Evolutionary conservation across 148 eudicot genomes (phyloP), one percentile per base, ranked within the genome.

Genomic region (Suaeda aralocaspica): DNA sequence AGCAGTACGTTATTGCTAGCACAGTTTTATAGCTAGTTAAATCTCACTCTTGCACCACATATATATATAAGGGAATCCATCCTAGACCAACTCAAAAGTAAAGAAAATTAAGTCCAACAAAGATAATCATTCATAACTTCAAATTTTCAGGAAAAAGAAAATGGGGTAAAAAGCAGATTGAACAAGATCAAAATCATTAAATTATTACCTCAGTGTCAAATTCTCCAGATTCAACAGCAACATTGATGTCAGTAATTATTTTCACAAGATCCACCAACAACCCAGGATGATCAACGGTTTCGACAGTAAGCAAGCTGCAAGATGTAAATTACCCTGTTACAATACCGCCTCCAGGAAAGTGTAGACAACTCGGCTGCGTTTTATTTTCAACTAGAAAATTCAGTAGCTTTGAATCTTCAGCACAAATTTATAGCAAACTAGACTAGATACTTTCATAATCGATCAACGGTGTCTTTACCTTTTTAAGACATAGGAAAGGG

Each of bases 251-350:
- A 18, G 89, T 77, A 51, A 90, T 77, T 48, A 76, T 81, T 87
- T 79, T 92, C 71, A 92, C 98, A 36, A 92, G 98, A 73, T 92
- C 98, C 73, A 92, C 96, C 68, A 92, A 76, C 77, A 92, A 83
- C 63, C 98, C 98, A 64, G 98, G 94, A 59, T 86, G 90, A 78
- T 92, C 98, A 31, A 82, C 94, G 16, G 98, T 76, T 75, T 90
- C 98, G 58, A 92, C 92, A 31, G 30, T 69, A 1, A 92, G 87
- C 86, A 92, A 80, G 85, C 98, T 92, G 86, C 90, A 85, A 76
- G 1, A 67, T 9, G 59, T 18, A 29, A 31, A 41, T 71, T 28
- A 64, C 21, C 21, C 36, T 19, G 48, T 71, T 60, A 60, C 4
- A 11, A 59, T 59, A 30, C 6, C 39, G 1, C 1, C 11, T 31